Base-by-base conservation (phyloP, 192 early-diverging fungal species). In the Dimargaris xerosporica region DNA sequence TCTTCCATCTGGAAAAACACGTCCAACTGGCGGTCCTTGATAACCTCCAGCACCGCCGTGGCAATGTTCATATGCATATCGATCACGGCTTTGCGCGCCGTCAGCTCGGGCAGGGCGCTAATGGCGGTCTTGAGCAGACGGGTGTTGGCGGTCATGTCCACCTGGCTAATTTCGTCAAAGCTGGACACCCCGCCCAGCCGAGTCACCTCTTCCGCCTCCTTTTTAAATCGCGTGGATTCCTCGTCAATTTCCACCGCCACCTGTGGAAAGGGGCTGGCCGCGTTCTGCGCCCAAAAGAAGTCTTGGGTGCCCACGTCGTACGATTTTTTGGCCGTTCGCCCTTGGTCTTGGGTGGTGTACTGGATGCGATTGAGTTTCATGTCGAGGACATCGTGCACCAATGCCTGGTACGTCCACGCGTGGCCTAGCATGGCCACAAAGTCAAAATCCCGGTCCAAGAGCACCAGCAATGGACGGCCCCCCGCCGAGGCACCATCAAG, bases 1-100 rank as follows among this genome's bases (percentile, higher is more conserved):
- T 99, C 95, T 70, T 98, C 95, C 72, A 92, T 76, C 59, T 94
- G 86, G 68, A 97, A 96, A 61, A 96, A 89, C 0, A 83, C 85
- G 66, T 99, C 95, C 52, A 99, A 69, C 64, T 97, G 88, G 48
- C 96, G 77, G 25, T 93, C 87, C 70, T 93, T 89, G 73, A 99
- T 97, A 25, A 76, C 74, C 26, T 88, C 83, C 17, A 99, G 76
- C 65, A 99, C 69, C 23, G 79, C 74, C 2, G 94, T 98, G 4
- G 95, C 94, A 56, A 98, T 89, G 68, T 91, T 93, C 91, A 96
- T 99, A 68, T 99, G 96, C 89, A 94, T 95, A 69, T 99, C 96
- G 28, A 99, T 74, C 16, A 86, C 84, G 13, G 85, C 78, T 72
- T 99, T 96, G 53, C 93, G 78, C 17, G 91, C 91, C 21, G 94